These are phyloP conservation scores for Fusarium dimerum DNA, from an alignment of 2,329 filamentous ascomycete species.

Conservation along the genomic window DNA sequence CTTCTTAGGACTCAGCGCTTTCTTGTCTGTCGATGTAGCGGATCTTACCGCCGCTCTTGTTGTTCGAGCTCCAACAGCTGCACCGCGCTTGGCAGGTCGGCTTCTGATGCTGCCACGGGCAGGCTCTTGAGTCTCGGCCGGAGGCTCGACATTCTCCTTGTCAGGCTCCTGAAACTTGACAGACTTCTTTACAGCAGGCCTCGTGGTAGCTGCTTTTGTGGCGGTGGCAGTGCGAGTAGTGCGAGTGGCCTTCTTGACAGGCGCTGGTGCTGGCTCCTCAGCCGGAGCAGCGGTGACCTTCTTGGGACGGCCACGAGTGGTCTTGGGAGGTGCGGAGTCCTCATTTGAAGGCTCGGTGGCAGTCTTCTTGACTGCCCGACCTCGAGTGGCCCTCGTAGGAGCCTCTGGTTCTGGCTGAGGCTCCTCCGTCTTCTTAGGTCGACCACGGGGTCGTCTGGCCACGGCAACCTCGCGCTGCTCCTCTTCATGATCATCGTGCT, in stretches of 20 bases:
- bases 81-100: slow-evolving; percentile 46
- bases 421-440: slow-evolving; percentile 44
- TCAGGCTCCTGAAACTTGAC: slow-evolving; percentile 66
- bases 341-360: slow-evolving; percentile 24
- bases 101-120: slow-evolving; percentile 38
- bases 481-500: slow-evolving; percentile 50
- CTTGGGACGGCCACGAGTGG: slow-evolving; percentile 47
- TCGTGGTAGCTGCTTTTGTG: slow-evolving; percentile 43
- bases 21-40: slow-evolving; percentile 40
- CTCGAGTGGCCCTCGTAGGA: slow-evolving; percentile 31
- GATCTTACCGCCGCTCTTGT: slow-evolving; percentile 38
- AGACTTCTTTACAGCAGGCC: slow-evolving; percentile 56
- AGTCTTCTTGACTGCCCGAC: slow-evolving; percentile 30
- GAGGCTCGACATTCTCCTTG: slow-evolving; percentile 61
- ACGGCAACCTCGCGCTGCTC: slow-evolving; percentile 34
- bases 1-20: slow-evolving; percentile 66
- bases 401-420: slow-evolving; percentile 21
- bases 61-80: slow-evolving; percentile 32
- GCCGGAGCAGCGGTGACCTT: slow-evolving; percentile 35
- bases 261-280: slow-evolving; percentile 29
- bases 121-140: slow-evolving; percentile 38
- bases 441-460: slow-evolving; percentile 43
- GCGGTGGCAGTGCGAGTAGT: slow-evolving; percentile 26
- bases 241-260: slow-evolving; percentile 36
- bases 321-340: slow-evolving; percentile 31